phyloP scores from a whole-genome alignment of 495 filamentous ascomycete genomes.

The Friedmanniomyces endolithicus region DNA sequence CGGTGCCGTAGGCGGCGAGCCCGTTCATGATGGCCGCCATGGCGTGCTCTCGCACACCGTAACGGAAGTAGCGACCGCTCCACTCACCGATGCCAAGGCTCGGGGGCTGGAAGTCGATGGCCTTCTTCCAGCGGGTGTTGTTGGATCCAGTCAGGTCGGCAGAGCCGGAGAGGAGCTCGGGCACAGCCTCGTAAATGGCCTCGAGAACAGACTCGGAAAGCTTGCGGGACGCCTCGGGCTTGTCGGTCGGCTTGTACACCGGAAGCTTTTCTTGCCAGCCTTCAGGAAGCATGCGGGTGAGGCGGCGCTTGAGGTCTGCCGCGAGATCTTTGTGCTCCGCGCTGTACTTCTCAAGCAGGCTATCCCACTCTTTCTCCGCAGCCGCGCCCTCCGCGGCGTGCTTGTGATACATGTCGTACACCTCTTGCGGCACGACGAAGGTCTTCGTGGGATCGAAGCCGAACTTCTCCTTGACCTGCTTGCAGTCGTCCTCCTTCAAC shows the following conservation, averaged over 20 bases:
- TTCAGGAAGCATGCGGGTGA: slow-evolving; percentile 74
- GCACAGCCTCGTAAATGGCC: slow-evolving; percentile 70
- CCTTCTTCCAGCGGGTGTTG: slow-evolving; percentile 95
- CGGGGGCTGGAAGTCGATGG: slow-evolving; percentile 94
- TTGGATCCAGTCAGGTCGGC: slow-evolving; percentile 97
- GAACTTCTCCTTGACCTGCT: slow-evolving; percentile 82
- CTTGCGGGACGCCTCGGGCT: slow-evolving; percentile 82
- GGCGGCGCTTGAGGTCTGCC: slow-evolving; percentile 70
- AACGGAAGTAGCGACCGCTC: slow-evolving; percentile 86
- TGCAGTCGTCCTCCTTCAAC: slow-evolving; percentile 84
- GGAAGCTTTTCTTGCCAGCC: slow-evolving; percentile 95
- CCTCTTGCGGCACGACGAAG: slow-evolving; percentile 88
- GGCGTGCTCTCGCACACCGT: slow-evolving; percentile 92
- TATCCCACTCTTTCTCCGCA: slow-evolving; percentile 88
- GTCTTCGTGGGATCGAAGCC: slow-evolving; percentile 90
- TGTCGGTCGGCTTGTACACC: slow-evolving; percentile 75
- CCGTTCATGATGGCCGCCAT: slow-evolving; percentile 99
- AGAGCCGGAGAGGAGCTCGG: slow-evolving; percentile 89
- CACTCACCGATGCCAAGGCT: slow-evolving; percentile 73
- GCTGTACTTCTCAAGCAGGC: slow-evolving; percentile 77
- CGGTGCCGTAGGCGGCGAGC: slow-evolving; percentile 84
- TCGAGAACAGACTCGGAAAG: slow-evolving; percentile 87
- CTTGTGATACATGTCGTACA: slow-evolving; percentile 83
- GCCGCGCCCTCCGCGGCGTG: slow-evolving; percentile 73
- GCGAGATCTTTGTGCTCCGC: slow-evolving; percentile 60